These are phyloP conservation scores for Cydonia oblonga DNA, from an alignment of 331 rosid genomes.

Conservation along the genomic window DNA sequence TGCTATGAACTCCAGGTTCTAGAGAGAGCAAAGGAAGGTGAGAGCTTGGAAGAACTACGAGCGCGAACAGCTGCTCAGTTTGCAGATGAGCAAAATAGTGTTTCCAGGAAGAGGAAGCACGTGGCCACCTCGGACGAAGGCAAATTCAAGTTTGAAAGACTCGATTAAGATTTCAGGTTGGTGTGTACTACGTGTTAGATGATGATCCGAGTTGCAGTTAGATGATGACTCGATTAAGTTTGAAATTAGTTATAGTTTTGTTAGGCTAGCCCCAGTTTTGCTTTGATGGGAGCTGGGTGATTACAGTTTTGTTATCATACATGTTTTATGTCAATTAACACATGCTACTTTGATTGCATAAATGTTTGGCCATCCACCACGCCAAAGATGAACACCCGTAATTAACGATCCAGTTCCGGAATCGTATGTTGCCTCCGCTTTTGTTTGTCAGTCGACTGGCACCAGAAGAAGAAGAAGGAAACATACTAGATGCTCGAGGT, in stretches of 20 bases:
- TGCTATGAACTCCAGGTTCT: conserved; percentile 40
- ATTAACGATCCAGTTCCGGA: not conserved
- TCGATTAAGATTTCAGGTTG: conserved; percentile 12
- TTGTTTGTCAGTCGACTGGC: no score
- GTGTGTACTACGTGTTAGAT: not conserved
- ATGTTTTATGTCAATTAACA: not conserved
- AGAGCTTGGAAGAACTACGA: conserved; percentile 75
- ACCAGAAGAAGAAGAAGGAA: no score
- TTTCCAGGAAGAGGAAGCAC: conserved; percentile 67
- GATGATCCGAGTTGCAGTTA: not conserved
- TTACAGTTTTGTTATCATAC: no score
- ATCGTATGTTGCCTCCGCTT: no score
- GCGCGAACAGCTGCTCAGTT: conserved; percentile 68
- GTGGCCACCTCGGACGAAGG: conserved; percentile 39
- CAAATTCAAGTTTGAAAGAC: conserved; percentile 38
- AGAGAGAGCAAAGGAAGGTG: conserved; percentile 88
- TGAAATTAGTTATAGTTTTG: not conserved
- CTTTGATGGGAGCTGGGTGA: conserved; percentile 6
- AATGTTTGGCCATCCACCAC: not conserved
- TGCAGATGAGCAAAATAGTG: conserved; percentile 34
- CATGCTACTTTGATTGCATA: not conserved
- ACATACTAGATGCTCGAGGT: no score
- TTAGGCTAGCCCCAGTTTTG: conserved; percentile 7
- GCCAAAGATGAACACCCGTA: not conserved
- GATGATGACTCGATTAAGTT: no score